phyloP scores from a whole-genome alignment of 2,329 filamentous ascomycete genomes.

The Zymoseptoria ardabiliae region DNA sequence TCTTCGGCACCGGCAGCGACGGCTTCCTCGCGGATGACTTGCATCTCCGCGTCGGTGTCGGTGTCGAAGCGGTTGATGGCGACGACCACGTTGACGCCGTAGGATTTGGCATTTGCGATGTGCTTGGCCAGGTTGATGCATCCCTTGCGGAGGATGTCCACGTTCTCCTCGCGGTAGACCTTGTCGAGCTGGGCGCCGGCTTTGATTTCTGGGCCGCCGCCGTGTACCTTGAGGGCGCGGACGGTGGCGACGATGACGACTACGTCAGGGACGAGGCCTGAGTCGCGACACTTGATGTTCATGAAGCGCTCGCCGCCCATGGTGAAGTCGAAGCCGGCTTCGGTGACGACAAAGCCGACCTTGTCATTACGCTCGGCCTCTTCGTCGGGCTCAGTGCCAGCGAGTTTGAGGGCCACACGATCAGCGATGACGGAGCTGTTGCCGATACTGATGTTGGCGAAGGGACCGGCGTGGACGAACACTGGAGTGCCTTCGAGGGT shows the following conservation, averaged over 20 bases:
- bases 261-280: conserved; percentile 83
- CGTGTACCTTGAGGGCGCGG: conserved; percentile 92
- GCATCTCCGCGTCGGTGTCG: conserved; percentile 86
- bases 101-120: conserved; percentile 79
- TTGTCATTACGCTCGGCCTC: conserved; percentile 60
- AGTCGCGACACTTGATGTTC: conserved; percentile 98
- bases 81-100: conserved; percentile 89
- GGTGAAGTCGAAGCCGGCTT: conserved; percentile 98
- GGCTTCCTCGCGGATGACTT: conserved; percentile 82
- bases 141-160: conserved; percentile 80
- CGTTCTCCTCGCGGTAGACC: conserved; percentile 88
- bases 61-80: conserved; percentile 96
- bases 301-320: conserved; percentile 99
- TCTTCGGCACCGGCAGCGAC: conserved; percentile 88
- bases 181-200: conserved; percentile 78
- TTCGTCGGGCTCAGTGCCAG: conserved; percentile 88
- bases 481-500: conserved; percentile 94
- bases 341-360: conserved; percentile 88
- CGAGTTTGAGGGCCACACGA: conserved; percentile 90
- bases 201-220: conserved; percentile 86
- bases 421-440: conserved; percentile 93
- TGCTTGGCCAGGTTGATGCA: conserved; percentile 96
- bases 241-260: conserved; percentile 95
- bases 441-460: conserved; percentile 97
- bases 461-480: conserved; percentile 94